These are phyloP conservation scores for Vinca minor DNA, from an alignment of 257 asterid species.

Conservation along the genomic window DNA sequence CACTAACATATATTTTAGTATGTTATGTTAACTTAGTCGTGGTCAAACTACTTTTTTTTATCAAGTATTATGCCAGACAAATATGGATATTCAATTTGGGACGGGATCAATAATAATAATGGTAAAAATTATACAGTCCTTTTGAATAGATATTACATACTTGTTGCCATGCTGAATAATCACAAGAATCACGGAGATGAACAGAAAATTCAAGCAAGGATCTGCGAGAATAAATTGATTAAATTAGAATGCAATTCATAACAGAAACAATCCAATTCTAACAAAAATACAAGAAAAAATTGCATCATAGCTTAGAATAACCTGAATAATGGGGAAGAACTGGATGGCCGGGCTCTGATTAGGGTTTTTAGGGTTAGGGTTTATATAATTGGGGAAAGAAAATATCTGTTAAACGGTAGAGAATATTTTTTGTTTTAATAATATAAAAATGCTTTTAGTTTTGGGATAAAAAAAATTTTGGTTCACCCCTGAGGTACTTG, in stretches of 20 bases:
- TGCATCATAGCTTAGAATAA: not conserved
- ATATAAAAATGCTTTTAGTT: no score
- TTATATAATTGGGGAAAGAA: not conserved
- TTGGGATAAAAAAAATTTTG: no score
- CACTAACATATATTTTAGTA: no score
- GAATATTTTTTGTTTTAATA: no score
- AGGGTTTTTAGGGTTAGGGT: slow-evolving; percentile 15
- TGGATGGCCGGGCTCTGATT: not conserved
- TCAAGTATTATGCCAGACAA: no score
- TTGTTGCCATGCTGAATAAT: slow-evolving; percentile 16
- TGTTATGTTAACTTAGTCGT: no score
- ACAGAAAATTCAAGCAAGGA: not conserved
- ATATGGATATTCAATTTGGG: no score
- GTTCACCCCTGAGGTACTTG: no score
- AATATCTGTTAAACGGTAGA: no score
- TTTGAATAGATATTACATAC: not conserved
- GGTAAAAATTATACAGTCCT: not conserved
- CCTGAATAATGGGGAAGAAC: not conserved
- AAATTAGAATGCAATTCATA: not conserved
- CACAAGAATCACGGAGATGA: not conserved
- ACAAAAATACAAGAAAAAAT: not conserved
- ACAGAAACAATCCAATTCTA: not conserved
- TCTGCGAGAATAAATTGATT: not conserved
- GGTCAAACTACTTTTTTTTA: no score
- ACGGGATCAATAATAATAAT: not conserved